Conservation (phyloP, 2,329 filamentous ascomycete species). For the Curvularia sp. region DNA sequence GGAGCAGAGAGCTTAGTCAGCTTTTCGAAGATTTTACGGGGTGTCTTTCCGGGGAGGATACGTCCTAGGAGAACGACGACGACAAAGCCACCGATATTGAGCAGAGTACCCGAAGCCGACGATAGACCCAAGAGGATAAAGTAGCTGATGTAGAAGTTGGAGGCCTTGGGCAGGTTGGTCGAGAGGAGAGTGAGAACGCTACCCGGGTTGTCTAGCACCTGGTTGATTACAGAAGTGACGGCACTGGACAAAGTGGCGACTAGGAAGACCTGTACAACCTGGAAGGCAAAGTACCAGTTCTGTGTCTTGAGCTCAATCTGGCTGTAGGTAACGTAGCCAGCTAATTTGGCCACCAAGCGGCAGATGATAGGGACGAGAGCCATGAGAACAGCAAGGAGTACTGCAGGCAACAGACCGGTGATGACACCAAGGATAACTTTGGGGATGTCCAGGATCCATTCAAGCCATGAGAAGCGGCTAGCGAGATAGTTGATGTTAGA, state of each 20-base stretch:
- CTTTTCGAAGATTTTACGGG: conserved; percentile 56
- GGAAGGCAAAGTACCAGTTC: conserved; percentile 90
- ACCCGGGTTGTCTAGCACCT: conserved; percentile 69
- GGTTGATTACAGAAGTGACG: conserved; percentile 64
- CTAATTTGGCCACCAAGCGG: conserved; percentile 48
- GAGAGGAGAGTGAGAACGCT: conserved; percentile 71
- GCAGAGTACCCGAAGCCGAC: conserved; percentile 53
- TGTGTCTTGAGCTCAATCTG: conserved; percentile 76
- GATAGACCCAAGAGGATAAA: conserved; percentile 82
- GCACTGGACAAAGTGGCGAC: conserved; percentile 83
- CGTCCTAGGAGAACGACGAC: conserved; percentile 84
- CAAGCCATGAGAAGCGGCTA: conserved; percentile 48
- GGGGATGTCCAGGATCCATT: conserved; percentile 55
- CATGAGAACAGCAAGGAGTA: conserved; percentile 56
- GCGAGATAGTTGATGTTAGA: conserved; percentile 57
- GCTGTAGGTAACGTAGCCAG: conserved; percentile 52
- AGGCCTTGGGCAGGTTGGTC: conserved; percentile 77
- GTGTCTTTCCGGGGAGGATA: conserved; percentile 56
- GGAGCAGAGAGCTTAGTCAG: conserved; percentile 54
- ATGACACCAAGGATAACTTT: conserved; percentile 53
- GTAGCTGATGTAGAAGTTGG: conserved; percentile 96
- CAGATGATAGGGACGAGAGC: conserved; percentile 55
- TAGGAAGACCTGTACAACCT: conserved; percentile 93
- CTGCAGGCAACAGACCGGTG: conserved; percentile 55
- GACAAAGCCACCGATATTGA: conserved; percentile 83